phyloP scores from a whole-genome alignment of 148 eudicot species.

The Chenopodium album region DNA sequence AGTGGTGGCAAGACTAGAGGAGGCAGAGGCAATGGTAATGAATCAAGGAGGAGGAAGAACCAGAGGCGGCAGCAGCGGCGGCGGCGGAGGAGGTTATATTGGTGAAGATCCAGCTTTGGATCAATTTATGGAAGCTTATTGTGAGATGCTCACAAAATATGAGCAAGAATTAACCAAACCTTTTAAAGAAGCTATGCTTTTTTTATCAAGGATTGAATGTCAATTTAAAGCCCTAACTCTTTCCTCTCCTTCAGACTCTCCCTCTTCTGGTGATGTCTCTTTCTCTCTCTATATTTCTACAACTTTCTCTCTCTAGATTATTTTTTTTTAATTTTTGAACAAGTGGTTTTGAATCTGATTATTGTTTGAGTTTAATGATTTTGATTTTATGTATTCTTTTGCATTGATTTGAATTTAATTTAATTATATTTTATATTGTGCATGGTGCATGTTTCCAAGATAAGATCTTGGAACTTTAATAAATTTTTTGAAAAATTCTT shows the following conservation, averaged over 20 bases:
- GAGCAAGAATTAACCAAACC: slow-evolving; percentile 94
- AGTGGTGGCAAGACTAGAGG: slow-evolving; percentile 87
- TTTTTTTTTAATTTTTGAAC: background rate
- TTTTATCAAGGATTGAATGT: slow-evolving; percentile 74
- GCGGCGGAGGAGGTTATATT: slow-evolving; percentile 25
- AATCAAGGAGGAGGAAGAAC: slow-evolving; percentile 24
- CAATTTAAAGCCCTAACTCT: slow-evolving; percentile 84
- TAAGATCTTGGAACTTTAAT: slow-evolving; percentile 30
- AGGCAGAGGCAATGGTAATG: slow-evolving; percentile 48
- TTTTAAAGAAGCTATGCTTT: slow-evolving; percentile 92
- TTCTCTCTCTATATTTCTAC: background rate
- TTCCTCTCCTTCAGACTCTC: slow-evolving; percentile 44
- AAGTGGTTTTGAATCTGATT: background rate
- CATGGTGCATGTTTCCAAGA: slow-evolving; percentile 48
- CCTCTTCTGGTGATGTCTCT: slow-evolving; percentile 47
- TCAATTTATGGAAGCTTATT: slow-evolving; percentile 98
- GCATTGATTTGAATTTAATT: background rate
- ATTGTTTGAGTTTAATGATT: background rate
- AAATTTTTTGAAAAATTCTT: slow-evolving; percentile 13
- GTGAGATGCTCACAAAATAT: slow-evolving; percentile 89
- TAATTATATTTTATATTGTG: slow-evolving; percentile 18
- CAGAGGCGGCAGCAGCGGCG: slow-evolving; percentile 23
- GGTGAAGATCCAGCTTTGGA: slow-evolving; percentile 93
- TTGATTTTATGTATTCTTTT: background rate
- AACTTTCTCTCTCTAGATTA: background rate